Base-by-base conservation (phyloP, 805 yeast species). In the Pichia phayaonensis region DNA sequence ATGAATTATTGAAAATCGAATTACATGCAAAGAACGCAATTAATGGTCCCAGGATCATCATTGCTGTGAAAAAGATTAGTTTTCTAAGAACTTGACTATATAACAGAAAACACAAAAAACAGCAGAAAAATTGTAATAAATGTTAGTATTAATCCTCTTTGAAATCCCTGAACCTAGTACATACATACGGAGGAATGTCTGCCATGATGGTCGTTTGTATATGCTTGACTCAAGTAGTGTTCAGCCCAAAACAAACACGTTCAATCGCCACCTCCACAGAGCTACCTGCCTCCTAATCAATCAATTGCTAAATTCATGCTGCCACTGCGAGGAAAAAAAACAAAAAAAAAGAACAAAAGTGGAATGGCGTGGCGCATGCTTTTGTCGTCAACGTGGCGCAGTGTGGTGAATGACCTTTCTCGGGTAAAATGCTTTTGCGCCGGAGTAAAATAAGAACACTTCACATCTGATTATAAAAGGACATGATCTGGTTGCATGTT, bases 41-140 rank as follows among this genome's bases (percentile, higher is more conserved):
- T 54, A 86, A 60, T 23, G 95, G 95, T 45, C 81, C 73, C 23
- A 77, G 66, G 47, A 86, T 80, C 94, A 86, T 86, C 51, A 86
- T 81, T 7, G 74, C 84, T 15, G 95, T 86, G 73, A 83, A 86
- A 59, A 83, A 73, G 66, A 85, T 74, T 51, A 86, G 76, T 66
- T 86, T 86, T 55, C 73, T 75, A 40, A 86, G 68, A 48, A 86
- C 94, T 22, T 79, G 65, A 57, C 86, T 82, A 56, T 41, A 15
- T 13, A 8, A 38, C 12, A 20, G 8, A 22, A 40, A 23, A 15
- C 5, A 8, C 5, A 11, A 13, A 39, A 20, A 36, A 22, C 23
- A 23, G 11, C 5, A 8, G 3, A 11, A 13, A 39, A 20, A 36
- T 31, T 23, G 7, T 18, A 7, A 38, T 26, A 16, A 24, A 36